These are phyloP conservation scores for Hydrangea macrophylla DNA, from an alignment of 148 eudicot genomes.

Conservation along the genomic window DNA sequence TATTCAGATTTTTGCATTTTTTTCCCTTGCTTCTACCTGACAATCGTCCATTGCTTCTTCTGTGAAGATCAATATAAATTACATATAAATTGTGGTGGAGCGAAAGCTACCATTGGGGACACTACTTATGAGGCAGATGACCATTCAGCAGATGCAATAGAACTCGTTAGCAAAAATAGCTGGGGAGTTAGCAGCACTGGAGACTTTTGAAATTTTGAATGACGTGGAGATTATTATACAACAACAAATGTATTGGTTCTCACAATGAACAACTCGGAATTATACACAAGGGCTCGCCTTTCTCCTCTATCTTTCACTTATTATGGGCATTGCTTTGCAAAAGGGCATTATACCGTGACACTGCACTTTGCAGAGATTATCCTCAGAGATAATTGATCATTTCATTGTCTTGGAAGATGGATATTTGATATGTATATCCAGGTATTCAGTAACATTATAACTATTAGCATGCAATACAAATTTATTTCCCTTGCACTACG, in stretches of 20 bases:
- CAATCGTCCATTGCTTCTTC: conserved; percentile 5
- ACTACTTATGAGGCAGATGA: conserved; percentile 44
- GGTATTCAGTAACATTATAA: conserved; percentile 25
- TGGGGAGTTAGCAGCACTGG: conserved; percentile 77
- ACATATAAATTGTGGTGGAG: conserved; percentile 67
- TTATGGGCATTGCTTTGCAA: conserved; percentile 60
- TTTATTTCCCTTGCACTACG: no score
- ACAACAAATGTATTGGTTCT: conserved; percentile 25
- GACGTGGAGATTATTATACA: conserved; percentile 11
- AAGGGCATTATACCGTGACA: conserved; percentile 59
- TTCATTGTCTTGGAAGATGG: conserved; percentile 57
- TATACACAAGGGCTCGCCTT: conserved; percentile 50
- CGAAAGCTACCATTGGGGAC: conserved; percentile 24
- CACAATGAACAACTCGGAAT: conserved; percentile 25
- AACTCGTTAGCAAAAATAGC: conserved; percentile 25
- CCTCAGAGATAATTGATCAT: conserved; percentile 38
- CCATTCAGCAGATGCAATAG: conserved; percentile 36
- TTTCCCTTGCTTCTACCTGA: no score
- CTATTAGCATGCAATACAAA: not conserved
- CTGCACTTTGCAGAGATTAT: conserved; percentile 63
- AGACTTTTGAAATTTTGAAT: conserved; percentile 21
- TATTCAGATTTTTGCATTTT: no score
- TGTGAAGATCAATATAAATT: conserved; percentile 43
- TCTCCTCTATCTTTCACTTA: conserved; percentile 68
- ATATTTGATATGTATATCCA: conserved; percentile 70